Evolutionary conservation across 768 basidiomycete genomes (phyloP).

Genomic region (Lentinula boryana): DNA sequence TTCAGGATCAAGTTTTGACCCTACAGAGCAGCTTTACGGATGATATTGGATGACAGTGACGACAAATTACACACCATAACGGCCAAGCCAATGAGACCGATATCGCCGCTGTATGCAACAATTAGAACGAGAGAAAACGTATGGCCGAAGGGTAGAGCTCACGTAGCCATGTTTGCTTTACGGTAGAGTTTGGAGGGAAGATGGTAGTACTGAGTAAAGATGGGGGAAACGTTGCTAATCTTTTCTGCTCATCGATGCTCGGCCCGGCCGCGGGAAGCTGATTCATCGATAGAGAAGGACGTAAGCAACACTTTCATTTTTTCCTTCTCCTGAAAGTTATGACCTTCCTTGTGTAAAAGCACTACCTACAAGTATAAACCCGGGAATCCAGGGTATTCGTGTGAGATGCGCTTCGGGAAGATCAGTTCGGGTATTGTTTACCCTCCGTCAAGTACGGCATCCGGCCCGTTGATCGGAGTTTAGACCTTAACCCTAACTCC

Average conservation of each 20-base stretch:
- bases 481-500: not conserved
- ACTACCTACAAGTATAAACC: not conserved
- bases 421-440: not conserved
- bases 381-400: not conserved
- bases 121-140: slow-evolving; percentile 5
- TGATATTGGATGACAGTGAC: slow-evolving; percentile 10
- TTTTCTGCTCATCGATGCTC: slow-evolving; percentile 3
- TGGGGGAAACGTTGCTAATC: slow-evolving; percentile 8
- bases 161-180: slow-evolving; percentile 40
- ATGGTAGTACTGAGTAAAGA: slow-evolving; percentile 26
- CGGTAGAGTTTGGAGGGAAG: slow-evolving; percentile 14
- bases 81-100: slow-evolving; percentile 97
- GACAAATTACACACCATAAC: slow-evolving; percentile 70
- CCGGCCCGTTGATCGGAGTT: not conserved
- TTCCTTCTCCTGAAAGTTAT: not conserved
- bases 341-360: not conserved
- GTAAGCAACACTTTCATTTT: not conserved
- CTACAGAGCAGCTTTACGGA: slow-evolving; percentile 30
- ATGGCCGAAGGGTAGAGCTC: slow-evolving; percentile 29
- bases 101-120: slow-evolving; percentile 69
- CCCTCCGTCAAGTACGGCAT: not conserved
- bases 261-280: slow-evolving; percentile 3
- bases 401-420: not conserved
- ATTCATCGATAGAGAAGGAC: slow-evolving; percentile 1
- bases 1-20: slow-evolving; percentile 97